These are phyloP conservation scores for Noccaea caerulescens DNA, from an alignment of 345 rosid genomes.

Conservation along the genomic window DNA sequence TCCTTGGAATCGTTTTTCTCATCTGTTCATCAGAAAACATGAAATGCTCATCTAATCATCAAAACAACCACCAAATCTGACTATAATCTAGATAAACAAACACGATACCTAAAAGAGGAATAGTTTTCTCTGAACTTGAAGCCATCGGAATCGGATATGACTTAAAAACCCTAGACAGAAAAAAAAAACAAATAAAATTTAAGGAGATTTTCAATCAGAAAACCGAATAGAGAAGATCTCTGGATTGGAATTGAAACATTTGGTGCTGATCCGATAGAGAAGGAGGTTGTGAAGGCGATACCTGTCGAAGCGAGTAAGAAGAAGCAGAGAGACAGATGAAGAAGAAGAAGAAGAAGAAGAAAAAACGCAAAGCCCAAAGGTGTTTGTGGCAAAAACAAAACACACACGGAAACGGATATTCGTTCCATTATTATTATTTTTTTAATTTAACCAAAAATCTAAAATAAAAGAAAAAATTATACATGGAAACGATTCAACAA, in stretches of 20 bases:
- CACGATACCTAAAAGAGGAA: slow-evolving; percentile 52
- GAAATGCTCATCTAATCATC: background rate
- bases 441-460: background rate
- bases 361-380: background rate
- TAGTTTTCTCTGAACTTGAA: slow-evolving; percentile 53
- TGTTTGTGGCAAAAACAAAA: slow-evolving; percentile 26
- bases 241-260: background rate
- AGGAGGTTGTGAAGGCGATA: slow-evolving; percentile 16
- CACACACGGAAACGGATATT: slow-evolving; percentile 28
- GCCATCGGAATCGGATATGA: slow-evolving; percentile 60
- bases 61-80: slow-evolving; percentile 2
- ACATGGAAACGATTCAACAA: background rate
- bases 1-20: slow-evolving; percentile 60
- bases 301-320: slow-evolving; percentile 28
- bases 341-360: background rate
- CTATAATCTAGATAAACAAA: slow-evolving; percentile 26
- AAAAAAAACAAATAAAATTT: background rate
- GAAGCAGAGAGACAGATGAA: background rate
- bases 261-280: background rate
- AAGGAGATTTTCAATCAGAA: background rate
- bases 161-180: slow-evolving; percentile 23
- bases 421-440: background rate
- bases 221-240: background rate
- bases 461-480: too few relatives aligned
- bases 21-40: slow-evolving; percentile 40